Base-by-base conservation (phyloP, 2,329 filamentous ascomycete species). In the Penicillium olsonii region DNA sequence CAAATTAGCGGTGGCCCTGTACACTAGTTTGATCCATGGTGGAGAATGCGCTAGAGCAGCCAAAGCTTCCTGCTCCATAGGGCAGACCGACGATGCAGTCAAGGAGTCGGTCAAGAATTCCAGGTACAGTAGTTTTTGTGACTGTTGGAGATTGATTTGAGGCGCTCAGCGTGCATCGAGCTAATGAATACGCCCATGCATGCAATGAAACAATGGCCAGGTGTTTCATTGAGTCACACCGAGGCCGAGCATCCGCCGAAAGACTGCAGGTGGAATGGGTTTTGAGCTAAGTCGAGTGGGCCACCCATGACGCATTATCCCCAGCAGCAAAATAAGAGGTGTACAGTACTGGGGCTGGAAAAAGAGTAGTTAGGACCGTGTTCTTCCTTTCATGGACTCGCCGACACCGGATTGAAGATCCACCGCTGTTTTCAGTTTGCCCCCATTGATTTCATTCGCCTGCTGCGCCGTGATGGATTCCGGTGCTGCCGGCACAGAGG, bases 1-100 rank as follows among this genome's bases (percentile, higher is more conserved):
- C n/a, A 88, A 89, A 70, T 87, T 85, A 63, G 86, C 84, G 0
- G 84, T 83, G 0, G 78, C 82, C 2, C 68, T 84, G 26, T 82
- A 79, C 22, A 24, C 5, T 24, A 24, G 22, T 56, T 82, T 27
- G 86, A 83, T 2, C 76, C 68, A 48, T 83, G 0, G 80, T 88
- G 31, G 76, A 81, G 50, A 78, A 76, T 2, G 82, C 84, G 2
- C 78, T 79, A 66, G 74, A 77, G 65, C 80, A 81, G 67, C 64
- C 87, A 66, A 72, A 69, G 64, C 84, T 84, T 0, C 74, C 84
- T 46, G 75, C 78, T 50, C 85, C 85, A n/a, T 88, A 88, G 72
- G 81, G 55, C 69, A 72, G 52, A 68, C 73, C 0, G 64, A 62
- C 6, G 74, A 77, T 27, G 69, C 57, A 26, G 70, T 67, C n/a